Evolutionary conservation across 2,329 filamentous ascomycete genomes (phyloP).

Genomic region (Cordyceps javanica): DNA sequence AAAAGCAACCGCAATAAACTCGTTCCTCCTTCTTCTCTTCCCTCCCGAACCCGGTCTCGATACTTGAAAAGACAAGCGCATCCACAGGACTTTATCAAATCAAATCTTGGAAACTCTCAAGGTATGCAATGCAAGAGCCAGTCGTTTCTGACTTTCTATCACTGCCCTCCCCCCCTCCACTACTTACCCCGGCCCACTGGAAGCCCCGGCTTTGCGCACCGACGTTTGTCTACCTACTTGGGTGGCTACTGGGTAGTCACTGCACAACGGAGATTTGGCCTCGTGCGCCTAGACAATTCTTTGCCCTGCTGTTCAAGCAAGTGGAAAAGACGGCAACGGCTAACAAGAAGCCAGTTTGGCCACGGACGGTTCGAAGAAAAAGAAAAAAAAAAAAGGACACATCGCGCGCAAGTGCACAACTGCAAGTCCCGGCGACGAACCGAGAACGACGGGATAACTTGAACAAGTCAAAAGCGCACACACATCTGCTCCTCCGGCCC

Average conservation of each 20-base stretch:
- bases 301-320: neutral
- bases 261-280: neutral
- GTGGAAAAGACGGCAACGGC: neutral
- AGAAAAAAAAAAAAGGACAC: too few relatives aligned
- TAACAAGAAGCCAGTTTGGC: neutral
- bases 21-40: neutral
- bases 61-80: neutral
- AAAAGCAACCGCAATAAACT: neutral
- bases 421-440: too few relatives aligned
- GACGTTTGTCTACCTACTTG: neutral
- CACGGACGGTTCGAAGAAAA: too few relatives aligned
- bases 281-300: neutral
- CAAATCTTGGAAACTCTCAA: neutral
- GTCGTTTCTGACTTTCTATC: neutral
- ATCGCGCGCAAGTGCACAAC: too few relatives aligned
- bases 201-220: neutral
- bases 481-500: neutral
- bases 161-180: neutral
- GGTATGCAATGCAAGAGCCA: neutral
- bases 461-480: neutral
- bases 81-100: too few relatives aligned
- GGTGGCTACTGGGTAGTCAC: too few relatives aligned
- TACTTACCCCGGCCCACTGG: conserved; percentile 6
- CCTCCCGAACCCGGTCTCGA: neutral
- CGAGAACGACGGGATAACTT: too few relatives aligned